Conservation (phyloP, 148 eudicot genomes). For the Fagopyrum homotropicum region DNA sequence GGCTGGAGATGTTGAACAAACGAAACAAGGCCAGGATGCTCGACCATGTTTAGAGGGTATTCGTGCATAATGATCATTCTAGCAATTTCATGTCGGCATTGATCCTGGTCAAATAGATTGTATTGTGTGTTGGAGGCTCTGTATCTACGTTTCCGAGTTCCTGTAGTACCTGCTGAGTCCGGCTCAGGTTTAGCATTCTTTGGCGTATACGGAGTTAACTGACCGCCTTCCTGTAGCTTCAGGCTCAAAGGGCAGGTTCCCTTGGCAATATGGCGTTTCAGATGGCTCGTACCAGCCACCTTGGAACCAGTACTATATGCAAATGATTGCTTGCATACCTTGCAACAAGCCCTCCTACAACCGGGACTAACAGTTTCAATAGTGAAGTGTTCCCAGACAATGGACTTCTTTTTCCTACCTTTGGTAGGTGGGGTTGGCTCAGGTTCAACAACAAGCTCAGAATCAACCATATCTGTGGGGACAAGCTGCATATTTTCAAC, state of each 20-base stretch:
- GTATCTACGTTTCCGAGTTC: conserved; percentile 30
- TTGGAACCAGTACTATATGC: conserved; percentile 68
- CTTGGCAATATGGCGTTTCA: conserved; percentile 65
- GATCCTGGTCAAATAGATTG: conserved; percentile 49
- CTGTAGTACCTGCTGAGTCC: not conserved
- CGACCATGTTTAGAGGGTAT: conserved; percentile 71
- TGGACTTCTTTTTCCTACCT: conserved; percentile 56
- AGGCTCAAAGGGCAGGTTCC: conserved; percentile 60
- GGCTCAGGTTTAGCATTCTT: conserved; percentile 27
- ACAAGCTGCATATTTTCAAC: not conserved
- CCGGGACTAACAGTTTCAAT: conserved; percentile 47
- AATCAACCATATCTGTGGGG: not conserved
- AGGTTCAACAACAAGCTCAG: not conserved
- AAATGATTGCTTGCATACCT: conserved; percentile 62
- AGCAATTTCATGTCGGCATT: conserved; percentile 59
- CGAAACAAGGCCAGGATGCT: conserved; percentile 55
- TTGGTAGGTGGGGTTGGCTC: conserved; percentile 28
- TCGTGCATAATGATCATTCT: conserved; percentile 72
- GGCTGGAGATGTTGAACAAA: conserved; percentile 61
- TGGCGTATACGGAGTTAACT: conserved; percentile 28
- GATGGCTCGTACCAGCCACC: conserved; percentile 73
- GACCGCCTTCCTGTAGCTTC: conserved; percentile 38
- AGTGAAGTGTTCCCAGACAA: conserved; percentile 66
- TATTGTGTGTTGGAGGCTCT: conserved; percentile 33
- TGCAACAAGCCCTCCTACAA: conserved; percentile 60